Conservation (phyloP, 108 stramenopile genomes). For the Parmales sp. region DNA sequence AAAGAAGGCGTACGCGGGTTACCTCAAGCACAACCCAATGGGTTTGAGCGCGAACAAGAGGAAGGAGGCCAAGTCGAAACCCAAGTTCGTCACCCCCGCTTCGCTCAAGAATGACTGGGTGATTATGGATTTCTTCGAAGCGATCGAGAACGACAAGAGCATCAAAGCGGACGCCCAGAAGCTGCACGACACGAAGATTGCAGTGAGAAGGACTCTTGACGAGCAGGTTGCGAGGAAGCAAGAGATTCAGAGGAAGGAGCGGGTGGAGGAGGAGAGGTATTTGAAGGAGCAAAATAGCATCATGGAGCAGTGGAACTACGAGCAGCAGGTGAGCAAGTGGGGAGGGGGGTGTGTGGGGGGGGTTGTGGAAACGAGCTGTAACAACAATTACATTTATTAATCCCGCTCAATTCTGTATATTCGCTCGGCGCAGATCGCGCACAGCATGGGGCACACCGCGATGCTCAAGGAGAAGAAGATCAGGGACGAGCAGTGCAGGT, state of each 20-base stretch:
- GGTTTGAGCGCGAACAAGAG: not conserved
- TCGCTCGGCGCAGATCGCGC: no score
- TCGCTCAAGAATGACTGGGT: slow-evolving; percentile 11
- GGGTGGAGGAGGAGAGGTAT: not conserved
- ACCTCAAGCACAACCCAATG: not conserved
- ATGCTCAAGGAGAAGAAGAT: not conserved
- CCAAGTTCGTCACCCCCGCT: not conserved
- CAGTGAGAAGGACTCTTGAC: not conserved
- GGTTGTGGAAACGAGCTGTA: no score
- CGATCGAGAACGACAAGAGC: slow-evolving; percentile 7
- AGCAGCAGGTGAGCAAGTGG: no score
- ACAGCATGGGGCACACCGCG: slow-evolving; percentile 6
- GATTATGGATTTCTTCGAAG: slow-evolving; percentile 2
- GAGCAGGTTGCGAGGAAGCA: not conserved
- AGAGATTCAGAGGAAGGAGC: not conserved
- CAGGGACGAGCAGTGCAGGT: slow-evolving; percentile 12
- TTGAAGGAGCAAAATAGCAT: slow-evolving; percentile 3
- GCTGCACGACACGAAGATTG: not conserved
- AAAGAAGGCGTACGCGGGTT: not conserved
- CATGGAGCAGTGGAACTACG: slow-evolving; percentile 15
- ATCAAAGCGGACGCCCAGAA: not conserved
- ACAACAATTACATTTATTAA: no score
- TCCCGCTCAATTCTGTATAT: no score
- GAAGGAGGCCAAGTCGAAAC: not conserved
- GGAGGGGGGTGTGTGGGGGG: no score